Evolutionary conservation across 2,329 filamentous ascomycete species (phyloP), one percentile per base, ranked within the genome.

Genomic region (Ophiostoma ulmi): DNA sequence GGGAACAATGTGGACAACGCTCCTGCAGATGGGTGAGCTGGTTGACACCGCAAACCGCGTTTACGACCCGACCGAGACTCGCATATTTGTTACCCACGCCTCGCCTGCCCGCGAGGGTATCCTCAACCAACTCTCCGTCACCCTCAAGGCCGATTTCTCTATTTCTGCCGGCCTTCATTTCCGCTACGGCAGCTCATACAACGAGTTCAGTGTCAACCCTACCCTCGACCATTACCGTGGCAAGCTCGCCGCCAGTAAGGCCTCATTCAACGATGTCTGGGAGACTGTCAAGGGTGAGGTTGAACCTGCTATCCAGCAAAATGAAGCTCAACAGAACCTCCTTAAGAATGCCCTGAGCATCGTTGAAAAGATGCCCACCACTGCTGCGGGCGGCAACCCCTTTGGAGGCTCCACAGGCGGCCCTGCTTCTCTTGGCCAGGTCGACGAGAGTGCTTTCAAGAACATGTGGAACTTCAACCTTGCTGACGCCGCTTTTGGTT

Each of bases 401-500:
- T 99, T 99, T 77, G 95, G 95, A 64, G 94, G 94, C 17, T 92
- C 92, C 39, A 87, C 90, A 69, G 88, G 89, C 68, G 91, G 90
- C 55, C 89, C 88, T 68, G 83, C 86, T 69, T 86, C 88, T 71
- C 90, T 92, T 68, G 95, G 95, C 41, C 92, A 97, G 77, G 93
- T 99, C 22, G 95, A 99, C 74, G 95, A 99, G 83, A 97, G 94
- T 77, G 95, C 95, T 1, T 99, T 99, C 87, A 99, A 99, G 85
- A 99, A 99, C 80, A 98, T 98, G 95, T 99, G 95, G 95, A 99
- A 99, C 81, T 99, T 99, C 83, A 98, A 98, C 80, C 82, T 99
- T 75, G 95, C 95, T 39, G 95, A 99, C 83, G 95, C 95, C 70
- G 94, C 95, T 26, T 99, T 98, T 79, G 95, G 95, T 73, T 99